phyloP scores from a whole-genome alignment of 208 protist genomes.

The Phytomonas sp. region DNA sequence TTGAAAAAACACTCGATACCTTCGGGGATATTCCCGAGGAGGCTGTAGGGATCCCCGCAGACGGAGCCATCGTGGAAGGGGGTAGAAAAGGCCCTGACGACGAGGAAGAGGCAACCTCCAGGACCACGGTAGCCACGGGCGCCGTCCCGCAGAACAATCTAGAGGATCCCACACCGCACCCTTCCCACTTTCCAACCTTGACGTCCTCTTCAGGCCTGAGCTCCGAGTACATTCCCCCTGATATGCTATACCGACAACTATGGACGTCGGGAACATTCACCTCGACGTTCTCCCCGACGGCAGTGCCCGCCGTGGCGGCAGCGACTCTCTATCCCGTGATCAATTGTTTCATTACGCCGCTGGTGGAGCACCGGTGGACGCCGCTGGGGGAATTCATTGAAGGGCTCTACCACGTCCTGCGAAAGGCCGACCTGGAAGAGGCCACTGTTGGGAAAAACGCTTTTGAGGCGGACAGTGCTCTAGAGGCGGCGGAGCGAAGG shows the following conservation, averaged over 20 bases:
- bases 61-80: background rate
- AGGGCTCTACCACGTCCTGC: conserved; percentile 35
- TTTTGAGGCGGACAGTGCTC: background rate
- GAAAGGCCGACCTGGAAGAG: conserved; percentile 7
- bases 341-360: conserved; percentile 70
- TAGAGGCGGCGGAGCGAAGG: background rate
- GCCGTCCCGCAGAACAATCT: background rate
- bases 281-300: background rate
- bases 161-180: background rate
- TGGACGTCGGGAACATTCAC: background rate
- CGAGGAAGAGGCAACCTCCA: background rate
- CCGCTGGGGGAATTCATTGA: conserved; percentile 53
- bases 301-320: conserved; percentile 1
- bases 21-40: background rate
- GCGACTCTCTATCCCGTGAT: background rate
- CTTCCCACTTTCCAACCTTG: background rate
- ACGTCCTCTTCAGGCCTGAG: background rate
- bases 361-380: conserved; percentile 41
- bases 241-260: conserved; percentile 5
- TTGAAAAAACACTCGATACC: background rate
- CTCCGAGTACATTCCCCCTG: background rate
- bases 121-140: background rate
- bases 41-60: background rate
- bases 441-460: background rate
- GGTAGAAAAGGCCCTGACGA: background rate